phyloP scores from a whole-genome alignment of 2,329 filamentous ascomycete species.

The Hymenoscyphus scutula region DNA sequence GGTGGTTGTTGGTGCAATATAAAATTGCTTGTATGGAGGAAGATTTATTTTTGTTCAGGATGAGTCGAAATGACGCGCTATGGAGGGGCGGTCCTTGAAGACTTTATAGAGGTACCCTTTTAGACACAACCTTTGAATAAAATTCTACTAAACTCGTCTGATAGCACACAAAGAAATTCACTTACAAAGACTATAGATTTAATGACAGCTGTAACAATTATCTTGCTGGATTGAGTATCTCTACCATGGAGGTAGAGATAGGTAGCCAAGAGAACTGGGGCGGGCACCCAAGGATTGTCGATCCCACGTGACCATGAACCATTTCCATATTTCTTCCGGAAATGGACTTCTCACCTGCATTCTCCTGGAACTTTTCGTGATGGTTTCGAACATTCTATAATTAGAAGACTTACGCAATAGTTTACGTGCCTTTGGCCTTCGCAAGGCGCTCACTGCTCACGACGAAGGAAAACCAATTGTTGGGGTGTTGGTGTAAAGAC shows the following conservation, averaged over 20 bases:
- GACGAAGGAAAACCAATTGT: too few relatives aligned
- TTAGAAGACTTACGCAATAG: too few relatives aligned
- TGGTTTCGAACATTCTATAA: too few relatives aligned
- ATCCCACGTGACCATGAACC: too few relatives aligned
- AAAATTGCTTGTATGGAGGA: background rate
- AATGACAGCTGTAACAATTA: background rate
- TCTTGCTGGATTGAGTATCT: background rate
- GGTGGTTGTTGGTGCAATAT: constrained; percentile 2
- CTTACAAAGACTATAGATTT: background rate
- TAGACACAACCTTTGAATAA: background rate
- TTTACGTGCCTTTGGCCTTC: too few relatives aligned
- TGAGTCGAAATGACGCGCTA: constrained; percentile 2
- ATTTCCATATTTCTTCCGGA: too few relatives aligned
- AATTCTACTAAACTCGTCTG: background rate
- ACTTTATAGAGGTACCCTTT: background rate
- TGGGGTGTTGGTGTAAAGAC: too few relatives aligned
- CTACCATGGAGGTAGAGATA: background rate
- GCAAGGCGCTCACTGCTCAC: too few relatives aligned
- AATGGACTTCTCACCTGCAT: too few relatives aligned
- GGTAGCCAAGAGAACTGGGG: too few relatives aligned
- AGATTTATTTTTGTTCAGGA: background rate
- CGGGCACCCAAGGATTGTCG: too few relatives aligned
- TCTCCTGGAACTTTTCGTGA: too few relatives aligned
- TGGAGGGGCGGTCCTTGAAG: constrained; percentile 6
- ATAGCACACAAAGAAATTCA: background rate